Conservation (phyloP, 2,329 filamentous ascomycete genomes). For the Cadophora sp. region DNA sequence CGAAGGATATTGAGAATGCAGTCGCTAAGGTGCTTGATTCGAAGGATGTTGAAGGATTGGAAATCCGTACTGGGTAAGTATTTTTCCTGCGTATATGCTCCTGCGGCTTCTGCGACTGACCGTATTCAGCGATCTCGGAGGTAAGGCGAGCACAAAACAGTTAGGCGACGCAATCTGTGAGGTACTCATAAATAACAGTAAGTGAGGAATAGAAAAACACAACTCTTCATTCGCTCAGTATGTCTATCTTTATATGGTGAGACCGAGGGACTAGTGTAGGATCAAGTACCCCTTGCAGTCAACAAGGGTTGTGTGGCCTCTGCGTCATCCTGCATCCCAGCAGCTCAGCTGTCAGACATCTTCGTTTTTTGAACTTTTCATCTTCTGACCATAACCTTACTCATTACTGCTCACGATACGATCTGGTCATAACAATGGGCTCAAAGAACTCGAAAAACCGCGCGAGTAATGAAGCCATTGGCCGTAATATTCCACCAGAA, state of each 20-base stretch:
- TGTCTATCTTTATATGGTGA: background rate
- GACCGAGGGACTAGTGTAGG: background rate
- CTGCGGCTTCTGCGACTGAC: background rate
- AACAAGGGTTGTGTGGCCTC: background rate
- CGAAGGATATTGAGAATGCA: conserved; percentile 77
- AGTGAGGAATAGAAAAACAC: background rate
- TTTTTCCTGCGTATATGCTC: no score
- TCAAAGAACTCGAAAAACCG: background rate
- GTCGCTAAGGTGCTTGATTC: conserved; percentile 79
- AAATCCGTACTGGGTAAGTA: conserved; percentile 15
- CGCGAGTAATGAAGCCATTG: no score
- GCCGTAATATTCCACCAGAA: background rate
- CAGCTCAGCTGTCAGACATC: background rate
- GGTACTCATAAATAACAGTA: background rate
- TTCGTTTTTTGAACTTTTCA: background rate
- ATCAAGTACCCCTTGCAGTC: background rate
- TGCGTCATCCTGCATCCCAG: background rate
- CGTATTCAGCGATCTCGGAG: conserved; percentile 8
- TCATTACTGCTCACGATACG: background rate
- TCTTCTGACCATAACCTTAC: background rate
- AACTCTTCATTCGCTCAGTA: background rate
- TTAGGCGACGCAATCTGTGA: conserved; percentile 13
- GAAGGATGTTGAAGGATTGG: conserved; percentile 22
- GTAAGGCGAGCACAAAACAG: conserved; percentile 12
- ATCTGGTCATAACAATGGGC: background rate